phyloP scores from a whole-genome alignment of 75 land plant species.

The Cryptomeria japonica region DNA sequence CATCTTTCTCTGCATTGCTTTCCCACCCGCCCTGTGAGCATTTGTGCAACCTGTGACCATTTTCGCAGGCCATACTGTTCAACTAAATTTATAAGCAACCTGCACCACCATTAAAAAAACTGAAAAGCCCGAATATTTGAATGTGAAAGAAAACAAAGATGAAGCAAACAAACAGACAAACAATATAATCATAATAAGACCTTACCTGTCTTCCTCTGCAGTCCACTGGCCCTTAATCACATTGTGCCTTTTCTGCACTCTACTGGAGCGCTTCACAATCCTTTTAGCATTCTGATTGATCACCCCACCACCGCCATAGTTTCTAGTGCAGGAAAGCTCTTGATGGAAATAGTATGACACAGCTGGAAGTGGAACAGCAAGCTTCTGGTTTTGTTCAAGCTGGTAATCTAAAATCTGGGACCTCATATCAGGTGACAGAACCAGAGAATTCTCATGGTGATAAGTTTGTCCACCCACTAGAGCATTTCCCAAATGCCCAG shows the following conservation, averaged over 20 bases:
- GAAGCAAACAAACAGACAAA: too few species aligned
- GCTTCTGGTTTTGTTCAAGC: constrained; percentile 7
- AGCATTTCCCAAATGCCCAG: background rate
- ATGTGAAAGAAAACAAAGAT: too few species aligned
- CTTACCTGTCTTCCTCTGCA: constrained; percentile 83
- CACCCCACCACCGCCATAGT: background rate
- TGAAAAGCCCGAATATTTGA: too few species aligned
- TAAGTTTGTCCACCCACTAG: background rate
- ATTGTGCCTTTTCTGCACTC: constrained; percentile 19
- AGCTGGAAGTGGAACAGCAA: background rate
- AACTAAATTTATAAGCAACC: constrained; percentile 55
- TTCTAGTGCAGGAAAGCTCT: background rate
- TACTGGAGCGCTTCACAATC: background rate
- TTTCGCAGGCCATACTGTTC: constrained; percentile 56
- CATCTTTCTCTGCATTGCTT: constrained; percentile 80
- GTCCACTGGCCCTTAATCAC: constrained; percentile 89
- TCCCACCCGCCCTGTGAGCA: constrained; percentile 61
- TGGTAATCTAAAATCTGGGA: constrained; percentile 6
- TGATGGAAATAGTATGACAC: background rate
- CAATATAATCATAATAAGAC: background rate
- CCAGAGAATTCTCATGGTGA: background rate
- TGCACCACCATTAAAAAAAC: background rate
- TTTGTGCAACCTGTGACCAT: constrained; percentile 76
- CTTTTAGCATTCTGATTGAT: background rate
- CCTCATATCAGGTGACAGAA: background rate